Base-by-base conservation (phyloP, 139 green algal genomes). In the Tetraselmis striata region DNA sequence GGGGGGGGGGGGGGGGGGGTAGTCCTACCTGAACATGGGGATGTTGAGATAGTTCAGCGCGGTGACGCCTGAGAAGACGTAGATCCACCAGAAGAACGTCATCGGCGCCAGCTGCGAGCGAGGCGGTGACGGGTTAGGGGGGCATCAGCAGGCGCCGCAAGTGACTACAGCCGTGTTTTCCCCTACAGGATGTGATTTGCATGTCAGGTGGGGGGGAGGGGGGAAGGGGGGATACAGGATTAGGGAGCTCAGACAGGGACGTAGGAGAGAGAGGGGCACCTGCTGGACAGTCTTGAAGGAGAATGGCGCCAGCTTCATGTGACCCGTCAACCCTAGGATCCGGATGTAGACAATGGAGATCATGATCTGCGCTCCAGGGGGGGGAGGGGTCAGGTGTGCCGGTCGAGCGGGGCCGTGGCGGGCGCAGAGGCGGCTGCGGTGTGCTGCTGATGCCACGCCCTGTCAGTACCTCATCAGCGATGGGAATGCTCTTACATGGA, bases 61-160 rank as follows among this genome's bases (percentile, higher is more conserved):
- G 5, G 81, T 89, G 0, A 92, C 85, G 28, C 89, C 89, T 0
- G 83, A 88, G 23, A 91, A 80, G 0, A 92, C 89, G 75, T 91
- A 92, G 1, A 90, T 81, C 87, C 85, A 90, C 89, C 89, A 92
- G 45, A 87, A 87, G 5, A 91, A 59, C 0, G 85, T 84, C 67
- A 92, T 77, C 0, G 87, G 89, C 0, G 84, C 77, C 22, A 87
- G 80, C 83, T 89, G 83, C 58, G 59, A 11, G 28, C 23, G 18
- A 67, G 11, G n/a, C n/a, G n/a, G n/a, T n/a, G n/a, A n/a, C n/a
- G n/a, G n/a, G n/a, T n/a, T n/a, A n/a, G n/a, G n/a, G n/a, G n/a
- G n/a, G n/a, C n/a, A n/a, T n/a, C n/a, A n/a, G n/a, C n/a, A n/a
- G n/a, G n/a, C n/a, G n/a, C n/a, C n/a, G n/a, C n/a, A n/a, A n/a